Conservation (phyloP, 2,329 filamentous ascomycete genomes). For the Mollisiaceae sp. region DNA sequence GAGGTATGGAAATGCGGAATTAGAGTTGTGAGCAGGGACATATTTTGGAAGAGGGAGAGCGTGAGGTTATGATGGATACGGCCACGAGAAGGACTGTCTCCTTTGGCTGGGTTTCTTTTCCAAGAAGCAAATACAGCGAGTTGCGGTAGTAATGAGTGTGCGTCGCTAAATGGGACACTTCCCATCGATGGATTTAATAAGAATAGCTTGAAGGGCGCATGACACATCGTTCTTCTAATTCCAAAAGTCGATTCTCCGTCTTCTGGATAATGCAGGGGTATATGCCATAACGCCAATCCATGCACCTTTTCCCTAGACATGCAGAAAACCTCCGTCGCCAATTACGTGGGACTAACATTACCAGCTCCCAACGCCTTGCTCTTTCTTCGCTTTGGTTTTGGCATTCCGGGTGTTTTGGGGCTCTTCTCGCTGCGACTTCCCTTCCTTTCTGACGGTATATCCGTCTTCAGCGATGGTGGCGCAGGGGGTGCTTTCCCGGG, state of each 20-base stretch:
- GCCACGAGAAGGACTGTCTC: background rate
- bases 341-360: constrained; percentile 33
- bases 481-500: constrained; percentile 28
- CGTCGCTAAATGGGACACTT: background rate
- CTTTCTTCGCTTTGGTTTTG: constrained; percentile 47
- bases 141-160: background rate
- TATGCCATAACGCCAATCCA: constrained; percentile 15
- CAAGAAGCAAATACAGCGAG: background rate
- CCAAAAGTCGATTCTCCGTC: background rate
- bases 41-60: background rate
- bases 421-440: constrained; percentile 40
- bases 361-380: constrained; percentile 38
- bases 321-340: background rate
- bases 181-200: background rate
- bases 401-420: constrained; percentile 40
- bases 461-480: constrained; percentile 36
- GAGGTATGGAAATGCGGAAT: background rate
- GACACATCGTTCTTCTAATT: background rate
- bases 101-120: background rate
- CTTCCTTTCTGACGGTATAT: constrained; percentile 38
- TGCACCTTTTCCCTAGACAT: constrained; percentile 1
- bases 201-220: background rate
- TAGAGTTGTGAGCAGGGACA: background rate
- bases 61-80: background rate
- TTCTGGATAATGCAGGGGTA: constrained; percentile 14